Base-by-base conservation (phyloP, 2,329 filamentous ascomycete species). In the Penicillium glabrum region DNA sequence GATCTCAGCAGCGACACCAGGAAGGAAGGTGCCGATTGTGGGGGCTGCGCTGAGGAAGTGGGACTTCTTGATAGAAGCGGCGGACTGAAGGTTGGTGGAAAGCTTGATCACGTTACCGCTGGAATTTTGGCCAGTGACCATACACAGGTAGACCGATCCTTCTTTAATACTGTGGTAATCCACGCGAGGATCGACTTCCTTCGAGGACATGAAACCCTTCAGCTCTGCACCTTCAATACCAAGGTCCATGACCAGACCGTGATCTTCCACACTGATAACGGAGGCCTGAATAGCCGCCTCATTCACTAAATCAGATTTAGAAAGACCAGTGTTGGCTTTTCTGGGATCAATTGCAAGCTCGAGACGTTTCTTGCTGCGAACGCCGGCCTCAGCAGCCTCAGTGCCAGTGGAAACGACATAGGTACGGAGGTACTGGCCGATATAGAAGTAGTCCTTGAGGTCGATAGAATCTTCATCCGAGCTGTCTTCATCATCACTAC, bases 191-290 rank as follows among this genome's bases (percentile, higher is more conserved):
- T 90, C 89, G 19, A 97, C 79, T 70, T 97, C 92, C 69, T 89
- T 91, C 59, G 89, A 89, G 5, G 91, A 85, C 69, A 99, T 82
- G 76, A 99, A 99, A 3, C 90, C 95, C 58, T 87, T 88, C 51
- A 93, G 73, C 37, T 85, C 82, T 31, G 82, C 77, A 52, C 86
- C 85, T 35, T 86, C 81, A 7, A 98, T 79, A 19, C 91, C 91
- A 37, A 98, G 77, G 65, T 97, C 91, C 91, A 99, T 96, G 54
- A 98, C 85, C 56, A 95, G 83, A 60, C 95, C 95, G 69, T 96
- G 93, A 67, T 99, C 96, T 75, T 99, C 93, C n/a, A 96, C 89
- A 74, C 93, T 99, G 50, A 84, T 77, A 26, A 99, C 88, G 0
- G 92, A 89, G 2, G 92, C 93, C 82, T 98, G 96, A 21, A 98